These are phyloP conservation scores for Nemania sp. DNA, from an alignment of 2,329 filamentous ascomycete genomes.

Conservation along the genomic window DNA sequence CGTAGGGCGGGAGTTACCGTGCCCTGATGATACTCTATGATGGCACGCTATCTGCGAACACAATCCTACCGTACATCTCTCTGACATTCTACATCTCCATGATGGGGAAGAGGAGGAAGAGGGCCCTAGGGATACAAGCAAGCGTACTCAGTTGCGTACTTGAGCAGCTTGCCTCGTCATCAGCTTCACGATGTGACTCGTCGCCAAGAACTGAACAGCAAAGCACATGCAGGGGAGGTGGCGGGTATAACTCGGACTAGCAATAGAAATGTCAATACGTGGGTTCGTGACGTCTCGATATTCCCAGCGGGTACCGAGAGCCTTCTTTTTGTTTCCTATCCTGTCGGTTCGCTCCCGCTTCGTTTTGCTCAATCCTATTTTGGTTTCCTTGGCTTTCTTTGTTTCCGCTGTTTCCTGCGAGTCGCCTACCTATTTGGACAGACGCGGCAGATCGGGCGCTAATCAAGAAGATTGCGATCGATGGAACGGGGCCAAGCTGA, in stretches of 20 bases:
- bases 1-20: slow-evolving; percentile 22
- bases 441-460: slow-evolving; percentile 21
- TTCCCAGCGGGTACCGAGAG: neutral
- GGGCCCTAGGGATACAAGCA: neutral
- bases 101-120: neutral
- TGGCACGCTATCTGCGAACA: slow-evolving; percentile 7
- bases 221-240: neutral
- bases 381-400: slow-evolving; percentile 1
- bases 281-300: slow-evolving; percentile 11
- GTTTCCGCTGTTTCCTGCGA: slow-evolving; percentile 9
- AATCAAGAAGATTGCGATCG: slow-evolving; percentile 20
- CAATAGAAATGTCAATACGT: slow-evolving; percentile 18
- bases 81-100: neutral
- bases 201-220: slow-evolving; percentile 22
- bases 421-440: slow-evolving; percentile 22
- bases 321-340: slow-evolving; percentile 19
- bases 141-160: slow-evolving; percentile 5
- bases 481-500: slow-evolving; percentile 22
- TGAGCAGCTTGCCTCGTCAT: slow-evolving; percentile 22
- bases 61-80: slow-evolving; percentile 5
- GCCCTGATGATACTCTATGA: slow-evolving; percentile 8
- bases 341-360: slow-evolving; percentile 10
- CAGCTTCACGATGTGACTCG: slow-evolving; percentile 17
- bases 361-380: neutral
- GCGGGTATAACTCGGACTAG: neutral